Evolutionary conservation across 495 filamentous ascomycete genomes (phyloP).

Genomic region (Platismatia glauca): DNA sequence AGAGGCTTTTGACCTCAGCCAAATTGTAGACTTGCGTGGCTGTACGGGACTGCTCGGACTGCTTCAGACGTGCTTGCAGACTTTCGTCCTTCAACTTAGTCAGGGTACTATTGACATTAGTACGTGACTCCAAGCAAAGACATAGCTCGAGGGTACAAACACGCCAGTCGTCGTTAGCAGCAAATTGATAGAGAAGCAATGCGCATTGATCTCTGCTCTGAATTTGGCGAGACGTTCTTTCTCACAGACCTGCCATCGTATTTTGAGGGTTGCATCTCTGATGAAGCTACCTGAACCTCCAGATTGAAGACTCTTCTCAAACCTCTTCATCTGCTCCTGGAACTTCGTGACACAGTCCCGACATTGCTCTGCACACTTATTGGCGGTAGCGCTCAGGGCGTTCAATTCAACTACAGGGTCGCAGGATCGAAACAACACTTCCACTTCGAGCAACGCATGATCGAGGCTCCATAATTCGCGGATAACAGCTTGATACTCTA

Average conservation of each 20-base stretch:
- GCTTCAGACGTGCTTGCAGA: not conserved
- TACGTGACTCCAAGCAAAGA: not conserved
- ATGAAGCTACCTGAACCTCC: conserved; percentile 12
- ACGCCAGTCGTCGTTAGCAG: not conserved
- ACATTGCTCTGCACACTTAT: conserved; percentile 13
- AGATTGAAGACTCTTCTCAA: conserved; percentile 1
- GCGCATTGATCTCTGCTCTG: conserved; percentile 7
- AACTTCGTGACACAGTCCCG: conserved; percentile 10
- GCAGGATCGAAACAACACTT: conserved; percentile 14
- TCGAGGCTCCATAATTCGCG: conserved; percentile 27
- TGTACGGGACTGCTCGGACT: too few relatives aligned
- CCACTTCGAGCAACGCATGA: conserved; percentile 24
- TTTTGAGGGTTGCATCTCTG: conserved; percentile 16
- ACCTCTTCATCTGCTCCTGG: conserved; percentile 7
- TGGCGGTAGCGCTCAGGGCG: conserved; percentile 14
- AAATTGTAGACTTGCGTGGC: not conserved
- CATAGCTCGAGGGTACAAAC: not conserved
- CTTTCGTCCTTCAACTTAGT: not conserved
- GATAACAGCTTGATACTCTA: conserved; percentile 25
- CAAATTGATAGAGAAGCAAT: conserved; percentile 7
- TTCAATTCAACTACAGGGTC: conserved; percentile 11
- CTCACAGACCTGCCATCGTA: conserved; percentile 9
- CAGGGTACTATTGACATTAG: not conserved
- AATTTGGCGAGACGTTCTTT: conserved; percentile 5
- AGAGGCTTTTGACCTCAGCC: not conserved